Conservation (phyloP, 1,284 basidiomycete species). For the Rhodofomes roseus region DNA sequence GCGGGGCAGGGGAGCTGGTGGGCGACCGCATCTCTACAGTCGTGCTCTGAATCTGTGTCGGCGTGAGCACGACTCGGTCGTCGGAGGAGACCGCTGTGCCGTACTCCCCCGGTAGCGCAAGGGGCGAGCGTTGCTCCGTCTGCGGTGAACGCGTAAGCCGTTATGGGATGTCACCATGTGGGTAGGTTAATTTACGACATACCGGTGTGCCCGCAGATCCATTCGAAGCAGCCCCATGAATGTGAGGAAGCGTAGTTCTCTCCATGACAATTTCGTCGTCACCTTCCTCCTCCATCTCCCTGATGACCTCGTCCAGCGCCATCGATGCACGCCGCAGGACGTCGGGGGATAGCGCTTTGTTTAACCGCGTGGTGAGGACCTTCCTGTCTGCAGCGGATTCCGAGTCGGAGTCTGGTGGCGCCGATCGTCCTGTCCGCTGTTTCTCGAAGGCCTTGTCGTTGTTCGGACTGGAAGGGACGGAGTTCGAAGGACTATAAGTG, state of each 20-base stretch:
- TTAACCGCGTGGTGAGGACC: slow-evolving; percentile 29
- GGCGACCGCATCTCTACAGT: slow-evolving; percentile 43
- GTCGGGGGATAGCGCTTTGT: slow-evolving; percentile 47
- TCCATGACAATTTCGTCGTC: slow-evolving; percentile 74
- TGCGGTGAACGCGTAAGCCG: slow-evolving; percentile 5
- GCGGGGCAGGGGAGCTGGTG: slow-evolving; percentile 53
- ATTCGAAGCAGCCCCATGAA: slow-evolving; percentile 13
- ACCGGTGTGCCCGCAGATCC: slow-evolving; percentile 9
- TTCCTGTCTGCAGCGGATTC: slow-evolving; percentile 15
- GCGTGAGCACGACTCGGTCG: slow-evolving; percentile 42
- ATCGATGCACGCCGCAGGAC: slow-evolving; percentile 61
- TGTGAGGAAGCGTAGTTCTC: slow-evolving; percentile 49
- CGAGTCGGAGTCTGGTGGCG: slow-evolving; percentile 23
- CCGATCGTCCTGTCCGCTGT: slow-evolving; percentile 17
- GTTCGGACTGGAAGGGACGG: slow-evolving; percentile 48
- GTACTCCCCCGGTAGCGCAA: slow-evolving; percentile 21
- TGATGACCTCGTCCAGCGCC: slow-evolving; percentile 69
- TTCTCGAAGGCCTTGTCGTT: slow-evolving; percentile 28
- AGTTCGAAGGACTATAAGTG: slow-evolving; percentile 26
- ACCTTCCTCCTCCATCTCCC: slow-evolving; percentile 54
- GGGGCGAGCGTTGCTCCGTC: slow-evolving; percentile 16
- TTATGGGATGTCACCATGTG: neutral
- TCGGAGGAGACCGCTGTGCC: slow-evolving; percentile 71
- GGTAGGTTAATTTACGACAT: slow-evolving; percentile 2
- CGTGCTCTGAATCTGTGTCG: slow-evolving; percentile 33